phyloP scores from a whole-genome alignment of 768 basidiomycete genomes.

The Hygrocybe coccinea region DNA sequence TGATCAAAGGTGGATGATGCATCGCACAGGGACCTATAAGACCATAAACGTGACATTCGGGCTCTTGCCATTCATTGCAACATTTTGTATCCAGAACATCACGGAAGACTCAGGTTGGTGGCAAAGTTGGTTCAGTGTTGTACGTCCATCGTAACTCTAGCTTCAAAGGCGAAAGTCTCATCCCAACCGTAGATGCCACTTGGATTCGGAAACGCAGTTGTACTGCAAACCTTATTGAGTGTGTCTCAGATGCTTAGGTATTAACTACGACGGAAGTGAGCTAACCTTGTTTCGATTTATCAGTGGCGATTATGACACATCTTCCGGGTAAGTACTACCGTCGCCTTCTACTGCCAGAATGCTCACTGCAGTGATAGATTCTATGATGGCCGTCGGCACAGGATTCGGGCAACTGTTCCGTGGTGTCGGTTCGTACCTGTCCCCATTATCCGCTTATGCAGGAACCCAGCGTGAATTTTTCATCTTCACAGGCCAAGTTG shows the following conservation, averaged over 20 bases:
- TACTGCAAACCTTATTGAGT: constrained; percentile 67
- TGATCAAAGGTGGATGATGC: constrained; percentile 41
- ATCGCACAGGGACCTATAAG: constrained; percentile 49
- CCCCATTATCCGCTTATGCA: background rate
- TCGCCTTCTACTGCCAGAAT: background rate
- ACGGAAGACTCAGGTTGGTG: constrained; percentile 39
- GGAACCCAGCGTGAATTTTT: background rate
- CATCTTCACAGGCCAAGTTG: constrained; percentile 53
- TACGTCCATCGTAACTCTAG: constrained; percentile 26
- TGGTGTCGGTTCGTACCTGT: constrained; percentile 50
- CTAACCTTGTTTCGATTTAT: constrained; percentile 18
- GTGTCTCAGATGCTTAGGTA: constrained; percentile 21
- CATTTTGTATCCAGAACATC: constrained; percentile 38
- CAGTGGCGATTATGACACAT: constrained; percentile 63
- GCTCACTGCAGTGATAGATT: constrained; percentile 32
- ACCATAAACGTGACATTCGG: constrained; percentile 46
- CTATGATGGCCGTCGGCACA: constrained; percentile 61
- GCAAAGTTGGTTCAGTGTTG: constrained; percentile 51
- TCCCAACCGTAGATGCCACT: constrained; percentile 47
- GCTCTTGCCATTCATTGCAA: constrained; percentile 43
- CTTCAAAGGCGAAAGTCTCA: background rate
- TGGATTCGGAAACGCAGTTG: constrained; percentile 69
- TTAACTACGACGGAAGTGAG: background rate
- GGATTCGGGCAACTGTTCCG: constrained; percentile 66
- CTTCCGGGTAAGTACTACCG: constrained; percentile 46